Evolutionary conservation across 2,329 filamentous ascomycete genomes (phyloP).

Genomic region (Seiridium unicorne): DNA sequence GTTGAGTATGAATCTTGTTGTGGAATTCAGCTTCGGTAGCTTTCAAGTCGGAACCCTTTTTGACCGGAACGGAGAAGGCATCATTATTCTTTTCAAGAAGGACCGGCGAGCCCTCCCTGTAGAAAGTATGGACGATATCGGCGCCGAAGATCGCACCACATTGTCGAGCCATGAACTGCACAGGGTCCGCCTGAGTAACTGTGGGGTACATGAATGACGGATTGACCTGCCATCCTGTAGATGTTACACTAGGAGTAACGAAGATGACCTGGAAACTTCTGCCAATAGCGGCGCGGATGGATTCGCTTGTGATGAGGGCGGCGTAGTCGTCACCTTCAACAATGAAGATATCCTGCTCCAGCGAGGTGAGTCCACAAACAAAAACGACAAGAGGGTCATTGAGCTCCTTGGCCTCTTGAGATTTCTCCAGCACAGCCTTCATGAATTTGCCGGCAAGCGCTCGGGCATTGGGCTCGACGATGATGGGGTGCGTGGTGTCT

Average conservation of each 20-base stretch:
- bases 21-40: conserved; percentile 16
- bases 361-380: conserved; percentile 23
- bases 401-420: conserved; percentile 7
- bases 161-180: conserved; percentile 23
- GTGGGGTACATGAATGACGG: conserved; percentile 17
- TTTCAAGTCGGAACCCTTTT: conserved; percentile 4
- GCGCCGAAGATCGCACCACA: conserved; percentile 25
- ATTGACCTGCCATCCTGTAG: conserved; percentile 28
- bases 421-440: conserved; percentile 13
- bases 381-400: conserved; percentile 21
- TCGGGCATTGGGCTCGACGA: conserved; percentile 15
- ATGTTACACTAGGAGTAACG: conserved; percentile 26
- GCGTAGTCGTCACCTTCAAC: conserved; percentile 7
- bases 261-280: conserved; percentile 15
- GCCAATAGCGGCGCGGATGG: conserved; percentile 17
- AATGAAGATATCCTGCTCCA: conserved; percentile 28
- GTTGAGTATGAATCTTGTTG: conserved; percentile 15
- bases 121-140: conserved; percentile 12
- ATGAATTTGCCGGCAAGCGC: conserved; percentile 19
- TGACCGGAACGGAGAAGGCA: conserved; percentile 6
- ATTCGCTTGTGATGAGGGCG: conserved; percentile 12
- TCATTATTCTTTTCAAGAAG: conserved; percentile 2
- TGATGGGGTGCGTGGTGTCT: not conserved
- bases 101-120: conserved; percentile 19
- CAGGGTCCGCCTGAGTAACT: conserved; percentile 1